Conservation (phyloP, 2,329 filamentous ascomycete species). For the Lachnellula occidentalis region DNA sequence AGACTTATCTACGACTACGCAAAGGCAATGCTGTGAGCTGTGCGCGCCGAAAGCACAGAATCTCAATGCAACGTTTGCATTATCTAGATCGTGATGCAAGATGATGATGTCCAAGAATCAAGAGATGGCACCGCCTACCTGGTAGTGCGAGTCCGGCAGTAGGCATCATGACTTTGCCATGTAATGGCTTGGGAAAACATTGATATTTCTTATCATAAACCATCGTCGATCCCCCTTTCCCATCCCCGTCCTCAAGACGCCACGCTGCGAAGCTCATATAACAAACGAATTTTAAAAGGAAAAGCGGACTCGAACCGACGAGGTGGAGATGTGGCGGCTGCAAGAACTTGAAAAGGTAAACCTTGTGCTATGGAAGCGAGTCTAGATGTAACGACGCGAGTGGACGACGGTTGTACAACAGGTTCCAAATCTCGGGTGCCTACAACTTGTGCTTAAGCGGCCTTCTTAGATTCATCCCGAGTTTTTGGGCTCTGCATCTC, state of each 20-base stretch:
- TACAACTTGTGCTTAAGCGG: conserved; percentile 17
- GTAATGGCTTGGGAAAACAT: background rate
- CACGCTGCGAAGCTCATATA: background rate
- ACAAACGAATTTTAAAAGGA: background rate
- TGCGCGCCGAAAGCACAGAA: conserved; percentile 2
- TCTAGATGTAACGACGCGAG: conserved; percentile 7
- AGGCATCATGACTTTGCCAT: background rate
- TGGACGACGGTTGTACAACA: conserved; percentile 11
- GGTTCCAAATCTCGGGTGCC: conserved; percentile 16
- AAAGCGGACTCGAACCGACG: background rate
- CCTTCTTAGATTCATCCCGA: conserved; percentile 16
- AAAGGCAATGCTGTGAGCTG: background rate
- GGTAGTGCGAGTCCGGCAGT: too few species aligned
- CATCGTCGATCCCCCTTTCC: background rate
- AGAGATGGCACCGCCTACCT: too few species aligned
- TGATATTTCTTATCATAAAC: too few species aligned
- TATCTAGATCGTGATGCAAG: conserved; percentile 4
- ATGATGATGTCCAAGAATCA: too few species aligned
- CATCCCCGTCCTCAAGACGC: background rate
- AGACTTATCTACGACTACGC: background rate
- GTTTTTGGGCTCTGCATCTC: conserved; percentile 16
- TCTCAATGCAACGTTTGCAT: conserved; percentile 10
- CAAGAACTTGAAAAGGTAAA: conserved; percentile 10
- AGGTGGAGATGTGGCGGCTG: background rate
- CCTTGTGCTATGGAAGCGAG: conserved; percentile 10